Evolutionary conservation across 2,329 filamentous ascomycete genomes (phyloP), one percentile per base, ranked within the genome.

Genomic region (Xylariaceae sp.): DNA sequence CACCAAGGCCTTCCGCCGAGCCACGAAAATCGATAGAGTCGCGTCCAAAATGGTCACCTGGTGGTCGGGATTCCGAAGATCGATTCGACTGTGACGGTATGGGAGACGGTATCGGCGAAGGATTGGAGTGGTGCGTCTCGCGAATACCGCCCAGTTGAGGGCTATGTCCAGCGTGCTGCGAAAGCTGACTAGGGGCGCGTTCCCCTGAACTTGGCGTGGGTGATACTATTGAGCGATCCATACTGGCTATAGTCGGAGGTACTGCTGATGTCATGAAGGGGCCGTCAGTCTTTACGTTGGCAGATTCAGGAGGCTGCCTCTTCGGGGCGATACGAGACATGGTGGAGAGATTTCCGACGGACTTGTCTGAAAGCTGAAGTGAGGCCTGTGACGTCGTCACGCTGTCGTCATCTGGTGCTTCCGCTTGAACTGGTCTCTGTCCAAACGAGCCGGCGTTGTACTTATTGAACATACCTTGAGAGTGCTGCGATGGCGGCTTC

Each of bases 231-330:
- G 58, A 56, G 35, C 60, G 57, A 13, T 61, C 54, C 13, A 47
- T n/a, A 47, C 58, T 59, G 17, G 39, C 49, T 11, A 30, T 52
- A 48, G 45, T 50, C 6, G 64, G 42, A 10, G 61, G 44, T 5
- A 65, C 54, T 2, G 61, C 60, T 0, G 66, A 64, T 13, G 59
- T 56, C 51, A 64, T 63, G 17, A 64, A 66, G 7, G 48, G 45
- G 10, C 59, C 64, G 13, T 67, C 66, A 45, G 56, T 64, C 53
- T 59, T 68, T 4, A 63, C 53, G 35, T 60, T 56, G 11, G 65
- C 66, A 7, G 70, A 71, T 3, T 67, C 70, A 11, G 72, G 69
- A 3, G 71, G 71, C 49, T 73, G 72, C 44, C 71, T 67, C 17
- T 60, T 68, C 5, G 70, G 71, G 1, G 70, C 63, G 4, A 51